Evolutionary conservation across 441 rosid genomes (phyloP), one percentile per base, ranked within the genome.

Genomic region (Populus tomentosa): DNA sequence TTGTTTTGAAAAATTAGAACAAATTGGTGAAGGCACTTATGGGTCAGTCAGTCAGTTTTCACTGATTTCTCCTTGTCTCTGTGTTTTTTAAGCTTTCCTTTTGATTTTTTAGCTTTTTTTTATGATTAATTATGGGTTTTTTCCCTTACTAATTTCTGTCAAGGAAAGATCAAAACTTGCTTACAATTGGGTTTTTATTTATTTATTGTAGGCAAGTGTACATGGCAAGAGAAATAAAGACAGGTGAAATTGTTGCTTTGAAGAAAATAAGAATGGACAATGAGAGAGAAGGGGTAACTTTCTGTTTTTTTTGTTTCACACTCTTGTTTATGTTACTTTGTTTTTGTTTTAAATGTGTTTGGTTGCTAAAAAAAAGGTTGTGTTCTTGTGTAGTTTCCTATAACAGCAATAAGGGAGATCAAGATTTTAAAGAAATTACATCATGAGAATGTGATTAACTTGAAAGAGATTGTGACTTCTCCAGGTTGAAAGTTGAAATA

Each of bases 331-430:
- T 42, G 40, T 38, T 23, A 21, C 28, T 11, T 53, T 24, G 21
- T 6, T 26, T 5, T 59, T 63, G 11, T 20, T 38, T 62, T 20
- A 6, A 30, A 26, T 23, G 16, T 69, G 72, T 46, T 16, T 70
- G 7, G 9, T 62, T 18, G 21, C 56, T 62, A 16, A 23, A 63
- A 71, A 56, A 20, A 73, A 11, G n/a, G 36, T 76, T 28, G 0
- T 35, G 5, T 14, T 67, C 59, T 74, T 26, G 6, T 85, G 84
- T 85, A 94, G 98, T 92, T 94, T 70, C 98, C 98, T 9, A 92
- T 94, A 73, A 92, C 98, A n/a, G 98, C 98, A 28, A 92, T 94
- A 67, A 90, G 98, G 69, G 98, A 94, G 84, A 94, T 94, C 65
- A 94, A 94, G 82, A 92, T 94, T 88, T 85, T 92, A 72, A 94